Base-by-base conservation (phyloP, 495 filamentous ascomycete genomes). In the Tirmania nivea region DNA sequence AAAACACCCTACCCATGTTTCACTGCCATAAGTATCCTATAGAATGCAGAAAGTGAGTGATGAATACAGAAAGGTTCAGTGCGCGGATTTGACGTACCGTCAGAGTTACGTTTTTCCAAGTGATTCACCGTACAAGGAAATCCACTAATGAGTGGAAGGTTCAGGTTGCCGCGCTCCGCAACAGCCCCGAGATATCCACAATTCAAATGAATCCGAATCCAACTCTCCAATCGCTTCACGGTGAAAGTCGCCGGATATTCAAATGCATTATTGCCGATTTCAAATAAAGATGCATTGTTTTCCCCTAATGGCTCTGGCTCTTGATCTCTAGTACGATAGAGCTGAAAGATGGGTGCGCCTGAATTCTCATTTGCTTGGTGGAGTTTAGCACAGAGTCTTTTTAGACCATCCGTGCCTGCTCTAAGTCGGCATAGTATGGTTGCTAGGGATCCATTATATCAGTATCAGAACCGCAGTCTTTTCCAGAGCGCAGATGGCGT, bases 391-490 rank as follows among this genome's bases (percentile, higher is more conserved):
- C 52, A 48, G n/a, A 54, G 52, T 16, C 42, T 45, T 21, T 35
- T 34, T 35, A 54, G 42, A 16, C 8, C 35, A 16, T 10, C 7
- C 6, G 52, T 14, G 16, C 25, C 42, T 20, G 52, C 10, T 21
- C 9, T 21, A 8, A 54, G 52, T n/a, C 52, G 37, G 31, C 52
- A 54, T 20, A 50, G 52, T 19, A 54, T 54, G 6, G 11, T 50
- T 19, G 35, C 52, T 54, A 21, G 4, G 8, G 2, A 54, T 2
- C 31, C n/a, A 16, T 12, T n/a, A 10, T 48, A 2, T 48, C 3
- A 9, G 4, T 47, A 31, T 48, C 20, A 31, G n/a, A 19, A 16
- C 20, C 21, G 42, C 21, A n/a, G n/a, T n/a, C n/a, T n/a, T n/a
- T n/a, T n/a, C n/a, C n/a, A n/a, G n/a, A n/a, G n/a, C n/a, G n/a